These are phyloP conservation scores for Obelidium mucronatum DNA, from an alignment of 192 early-diverging fungal species.

Conservation along the genomic window DNA sequence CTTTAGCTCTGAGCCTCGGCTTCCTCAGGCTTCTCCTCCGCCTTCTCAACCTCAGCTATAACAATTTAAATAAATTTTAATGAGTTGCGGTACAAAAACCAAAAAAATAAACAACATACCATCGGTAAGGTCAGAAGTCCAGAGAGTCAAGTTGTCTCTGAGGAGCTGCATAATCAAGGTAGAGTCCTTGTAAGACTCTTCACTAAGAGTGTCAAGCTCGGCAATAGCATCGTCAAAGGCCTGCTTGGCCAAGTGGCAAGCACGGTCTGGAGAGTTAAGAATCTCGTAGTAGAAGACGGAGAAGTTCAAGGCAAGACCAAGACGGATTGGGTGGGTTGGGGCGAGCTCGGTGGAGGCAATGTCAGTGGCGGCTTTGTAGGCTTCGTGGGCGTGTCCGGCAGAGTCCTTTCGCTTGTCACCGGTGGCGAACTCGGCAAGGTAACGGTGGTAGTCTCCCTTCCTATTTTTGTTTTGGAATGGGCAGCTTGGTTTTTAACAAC, in stretches of 20 bases:
- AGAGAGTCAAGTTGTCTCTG: slow-evolving; percentile 98
- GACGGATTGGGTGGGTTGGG: slow-evolving; percentile 98
- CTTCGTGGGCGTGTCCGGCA: slow-evolving; percentile 83
- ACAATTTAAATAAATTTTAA: slow-evolving; percentile 19
- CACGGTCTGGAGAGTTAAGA: slow-evolving; percentile 95
- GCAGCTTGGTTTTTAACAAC: not conserved
- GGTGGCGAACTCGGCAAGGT: slow-evolving; percentile 96
- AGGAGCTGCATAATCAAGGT: slow-evolving; percentile 99
- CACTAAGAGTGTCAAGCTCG: slow-evolving; percentile 96
- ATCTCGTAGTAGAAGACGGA: slow-evolving; percentile 99
- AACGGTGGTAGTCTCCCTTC: slow-evolving; percentile 99
- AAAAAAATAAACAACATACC: slow-evolving; percentile 54
- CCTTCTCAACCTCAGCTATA: slow-evolving; percentile 60
- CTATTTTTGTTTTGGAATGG: slow-evolving; percentile 47
- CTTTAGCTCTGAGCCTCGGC: slow-evolving; percentile 57
- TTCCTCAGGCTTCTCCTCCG: slow-evolving; percentile 64
- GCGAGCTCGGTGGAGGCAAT: slow-evolving; percentile 93
- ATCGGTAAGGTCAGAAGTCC: slow-evolving; percentile 97
- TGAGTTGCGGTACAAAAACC: slow-evolving; percentile 11
- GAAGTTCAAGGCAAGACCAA: slow-evolving; percentile 98
- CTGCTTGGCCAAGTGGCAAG: slow-evolving; percentile 95
- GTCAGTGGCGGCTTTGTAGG: slow-evolving; percentile 96
- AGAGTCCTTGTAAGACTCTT: slow-evolving; percentile 99
- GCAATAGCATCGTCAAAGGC: slow-evolving; percentile 99
- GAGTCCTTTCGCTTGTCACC: slow-evolving; percentile 86